phyloP scores from a whole-genome alignment of 305 asterid species.

The Plantago coronopus region DNA sequence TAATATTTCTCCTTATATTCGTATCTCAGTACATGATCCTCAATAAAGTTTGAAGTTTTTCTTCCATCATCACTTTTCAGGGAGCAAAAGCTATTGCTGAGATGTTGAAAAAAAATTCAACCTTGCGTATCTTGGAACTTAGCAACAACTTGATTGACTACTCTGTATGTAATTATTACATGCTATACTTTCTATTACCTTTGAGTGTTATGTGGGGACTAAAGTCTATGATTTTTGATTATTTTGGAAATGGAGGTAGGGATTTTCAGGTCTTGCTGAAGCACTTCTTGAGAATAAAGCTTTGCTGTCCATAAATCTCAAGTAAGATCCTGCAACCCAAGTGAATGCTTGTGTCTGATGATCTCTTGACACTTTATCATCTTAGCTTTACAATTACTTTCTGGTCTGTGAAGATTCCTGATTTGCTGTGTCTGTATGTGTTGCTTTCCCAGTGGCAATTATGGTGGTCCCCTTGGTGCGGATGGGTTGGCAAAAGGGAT shows the following conservation, averaged over 20 bases:
- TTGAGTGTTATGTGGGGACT: slow-evolving; percentile 25
- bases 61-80: slow-evolving; percentile 33
- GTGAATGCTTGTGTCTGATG: slow-evolving; percentile 13
- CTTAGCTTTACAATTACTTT: slow-evolving; percentile 7
- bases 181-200: slow-evolving; percentile 22
- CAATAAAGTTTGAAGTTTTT: slow-evolving; percentile 10
- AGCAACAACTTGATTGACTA: slow-evolving; percentile 87
- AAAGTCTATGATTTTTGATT: slow-evolving; percentile 33
- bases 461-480: slow-evolving; percentile 96
- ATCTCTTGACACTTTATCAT: background rate
- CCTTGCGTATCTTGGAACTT: slow-evolving; percentile 77
- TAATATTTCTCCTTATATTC: slow-evolving; percentile 9
- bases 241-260: slow-evolving; percentile 89
- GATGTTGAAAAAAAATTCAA: slow-evolving; percentile 90
- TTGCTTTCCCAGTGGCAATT: slow-evolving; percentile 68
- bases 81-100: slow-evolving; percentile 97
- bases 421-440: slow-evolving; percentile 16
- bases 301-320: slow-evolving; percentile 66
- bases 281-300: slow-evolving; percentile 81
- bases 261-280: slow-evolving; percentile 95
- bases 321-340: slow-evolving; percentile 42
- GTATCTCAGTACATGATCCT: slow-evolving; percentile 10
- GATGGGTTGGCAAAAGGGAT: slow-evolving; percentile 86
- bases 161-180: slow-evolving; percentile 63
- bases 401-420: slow-evolving; percentile 8